These are phyloP conservation scores for Backusella macrospora DNA, from an alignment of 192 early-diverging fungal species.

Conservation along the genomic window DNA sequence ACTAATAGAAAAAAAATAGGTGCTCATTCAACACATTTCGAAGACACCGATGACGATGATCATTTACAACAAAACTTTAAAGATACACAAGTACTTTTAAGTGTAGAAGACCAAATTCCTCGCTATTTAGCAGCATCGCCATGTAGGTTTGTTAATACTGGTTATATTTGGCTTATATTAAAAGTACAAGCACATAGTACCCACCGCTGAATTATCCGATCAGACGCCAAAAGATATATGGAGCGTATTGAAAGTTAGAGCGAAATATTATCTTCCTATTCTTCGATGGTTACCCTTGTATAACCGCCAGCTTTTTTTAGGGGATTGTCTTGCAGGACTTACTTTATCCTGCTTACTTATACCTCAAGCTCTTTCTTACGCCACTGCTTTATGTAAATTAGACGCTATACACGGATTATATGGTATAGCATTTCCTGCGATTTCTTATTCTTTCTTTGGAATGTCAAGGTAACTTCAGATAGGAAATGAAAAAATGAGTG, in stretches of 20 bases:
- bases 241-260: slow-evolving; percentile 56
- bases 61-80: not conserved
- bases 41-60: slow-evolving; percentile 29
- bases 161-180: not conserved
- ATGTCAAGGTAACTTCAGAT: slow-evolving; percentile 74
- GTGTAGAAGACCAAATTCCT: slow-evolving; percentile 18
- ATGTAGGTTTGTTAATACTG: slow-evolving; percentile 8
- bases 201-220: slow-evolving; percentile 7
- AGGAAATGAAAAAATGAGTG: not conserved
- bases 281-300: slow-evolving; percentile 91
- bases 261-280: slow-evolving; percentile 93
- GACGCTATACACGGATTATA: slow-evolving; percentile 89
- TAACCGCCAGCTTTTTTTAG: slow-evolving; percentile 59
- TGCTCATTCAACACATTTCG: not conserved
- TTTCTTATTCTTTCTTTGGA: slow-evolving; percentile 88
- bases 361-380: slow-evolving; percentile 84
- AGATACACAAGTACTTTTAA: slow-evolving; percentile 8
- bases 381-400: slow-evolving; percentile 79
- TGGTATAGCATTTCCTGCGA: slow-evolving; percentile 76
- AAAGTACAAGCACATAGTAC: not conserved
- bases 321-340: slow-evolving; percentile 84
- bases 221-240: slow-evolving; percentile 30
- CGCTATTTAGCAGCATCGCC: slow-evolving; percentile 33
- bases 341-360: slow-evolving; percentile 76
- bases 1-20: slow-evolving; percentile 1